These are phyloP conservation scores for Schizonepeta tenuifolia DNA, from an alignment of 257 asterid species.

Conservation along the genomic window DNA sequence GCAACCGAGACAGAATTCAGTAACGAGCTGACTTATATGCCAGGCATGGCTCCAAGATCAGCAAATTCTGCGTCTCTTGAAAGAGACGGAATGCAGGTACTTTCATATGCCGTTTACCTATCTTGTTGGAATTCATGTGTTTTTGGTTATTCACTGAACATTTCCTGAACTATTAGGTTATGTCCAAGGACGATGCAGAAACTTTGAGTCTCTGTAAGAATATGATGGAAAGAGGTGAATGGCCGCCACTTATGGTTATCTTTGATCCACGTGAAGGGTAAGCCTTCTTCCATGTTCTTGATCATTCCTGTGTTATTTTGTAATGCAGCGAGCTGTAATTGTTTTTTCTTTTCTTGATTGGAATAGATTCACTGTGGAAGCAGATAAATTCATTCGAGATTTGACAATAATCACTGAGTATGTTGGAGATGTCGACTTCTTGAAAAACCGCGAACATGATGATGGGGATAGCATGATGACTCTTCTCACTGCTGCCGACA, in stretches of 20 bases:
- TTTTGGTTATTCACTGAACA: background rate
- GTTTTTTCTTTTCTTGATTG: constrained; percentile 12
- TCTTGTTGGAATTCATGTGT: background rate
- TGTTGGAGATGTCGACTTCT: constrained; percentile 89
- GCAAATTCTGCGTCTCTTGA: constrained; percentile 70
- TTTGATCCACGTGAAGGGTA: constrained; percentile 89
- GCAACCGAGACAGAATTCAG: constrained; percentile 72
- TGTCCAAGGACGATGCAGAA: constrained; percentile 71
- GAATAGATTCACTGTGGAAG: constrained; percentile 88
- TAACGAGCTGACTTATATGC: constrained; percentile 68
- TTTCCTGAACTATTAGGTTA: constrained; percentile 42
- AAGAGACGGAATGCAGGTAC: constrained; percentile 92
- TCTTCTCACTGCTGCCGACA: constrained; percentile 68
- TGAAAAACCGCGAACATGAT: constrained; percentile 67
- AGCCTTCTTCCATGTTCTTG: constrained; percentile 1
- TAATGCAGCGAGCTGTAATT: constrained; percentile 4
- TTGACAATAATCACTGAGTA: constrained; percentile 91
- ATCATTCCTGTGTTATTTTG: background rate
- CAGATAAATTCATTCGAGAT: constrained; percentile 74
- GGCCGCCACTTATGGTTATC: constrained; percentile 90
- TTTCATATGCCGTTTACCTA: constrained; percentile 1
- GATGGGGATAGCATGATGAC: constrained; percentile 99
- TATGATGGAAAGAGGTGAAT: constrained; percentile 92
- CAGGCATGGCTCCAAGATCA: constrained; percentile 83
- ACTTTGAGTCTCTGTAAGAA: constrained; percentile 71